Conservation (phyloP, 1,284 basidiomycete genomes). For the Ceratorhiza oryzae-sativae region DNA sequence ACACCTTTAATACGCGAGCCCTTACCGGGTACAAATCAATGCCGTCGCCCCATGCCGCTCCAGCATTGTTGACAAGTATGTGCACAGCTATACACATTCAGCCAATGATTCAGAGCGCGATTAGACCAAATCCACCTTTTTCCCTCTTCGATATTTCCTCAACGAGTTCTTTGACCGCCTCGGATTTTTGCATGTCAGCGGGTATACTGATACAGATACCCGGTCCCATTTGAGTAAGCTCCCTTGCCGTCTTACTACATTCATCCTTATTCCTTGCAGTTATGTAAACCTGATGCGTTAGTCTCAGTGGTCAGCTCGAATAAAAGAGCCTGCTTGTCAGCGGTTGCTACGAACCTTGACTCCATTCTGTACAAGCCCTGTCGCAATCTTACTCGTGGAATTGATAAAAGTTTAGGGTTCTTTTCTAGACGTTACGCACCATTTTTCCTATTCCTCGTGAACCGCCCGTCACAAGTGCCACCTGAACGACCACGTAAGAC, state of each 20-base stretch:
- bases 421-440: constrained; percentile 53
- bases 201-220: constrained; percentile 66
- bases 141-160: constrained; percentile 56
- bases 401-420: background rate
- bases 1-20: background rate
- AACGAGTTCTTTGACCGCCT: constrained; percentile 64
- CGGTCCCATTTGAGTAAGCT: constrained; percentile 63
- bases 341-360: constrained; percentile 57
- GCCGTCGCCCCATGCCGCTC: constrained; percentile 67
- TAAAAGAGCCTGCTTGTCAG: constrained; percentile 16
- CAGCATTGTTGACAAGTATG: constrained; percentile 74
- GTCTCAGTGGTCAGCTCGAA: background rate
- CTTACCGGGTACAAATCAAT: constrained; percentile 64
- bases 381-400: constrained; percentile 60
- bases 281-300: constrained; percentile 67
- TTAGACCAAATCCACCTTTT: constrained; percentile 53
- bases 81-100: constrained; percentile 53
- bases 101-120: background rate
- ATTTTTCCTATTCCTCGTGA: constrained; percentile 73
- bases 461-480: constrained; percentile 75
- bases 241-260: constrained; percentile 63
- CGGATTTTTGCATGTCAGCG: constrained; percentile 65
- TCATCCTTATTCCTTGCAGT: constrained; percentile 66
- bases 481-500: constrained; percentile 45
- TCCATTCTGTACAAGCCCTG: constrained; percentile 70